Evolutionary conservation across 2,329 filamentous ascomycete species (phyloP), one percentile per base, ranked within the genome.

Genomic region (Cucurbitaria berberidis): DNA sequence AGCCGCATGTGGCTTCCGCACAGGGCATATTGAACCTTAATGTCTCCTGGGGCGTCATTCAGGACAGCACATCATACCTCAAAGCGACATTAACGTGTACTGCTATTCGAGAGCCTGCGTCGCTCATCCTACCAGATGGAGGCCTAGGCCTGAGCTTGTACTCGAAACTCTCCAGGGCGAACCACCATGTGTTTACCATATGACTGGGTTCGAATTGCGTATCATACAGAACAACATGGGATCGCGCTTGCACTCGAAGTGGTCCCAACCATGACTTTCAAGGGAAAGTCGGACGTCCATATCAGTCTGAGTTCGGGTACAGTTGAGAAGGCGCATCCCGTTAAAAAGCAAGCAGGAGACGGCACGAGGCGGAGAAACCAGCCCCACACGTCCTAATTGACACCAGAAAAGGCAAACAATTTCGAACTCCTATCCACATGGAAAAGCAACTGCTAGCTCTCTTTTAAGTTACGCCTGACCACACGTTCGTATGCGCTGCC

Each of bases 241-340:
- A 30, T 43, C 47, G 34, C 40, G 43, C 36, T 39, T 15, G 15
- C 15, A 16, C 30, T 34, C 15, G 13, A n/a, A 5, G 38, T 50
- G 6, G 16, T n/a, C 19, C 44, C 30, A 36, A 32, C 21, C 18
- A 21, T 11, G 2, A 22, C 34, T 38, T 40, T 43, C 41, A 45
- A 45, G 45, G 40, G 52, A 48, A 41, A 29, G 19, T 3, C 30
- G 35, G 47, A 58, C 38, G 51, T 58, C 48, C 36, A 52, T 19
- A 26, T 56, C 53, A 51, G 52, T 41, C 36, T 42, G 34, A 18
- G 38, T 40, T 56, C 57, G 48, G 50, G 45, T 55, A 50, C 47
- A 38, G 39, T 41, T 47, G 41, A 39, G 18, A 43, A 45, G 41
- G 40, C 29, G 42, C 39, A 30, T 48, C 21, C 52, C 45, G 54